Conservation (phyloP, 345 rosid species). For the Gynandropsis gynandra region DNA sequence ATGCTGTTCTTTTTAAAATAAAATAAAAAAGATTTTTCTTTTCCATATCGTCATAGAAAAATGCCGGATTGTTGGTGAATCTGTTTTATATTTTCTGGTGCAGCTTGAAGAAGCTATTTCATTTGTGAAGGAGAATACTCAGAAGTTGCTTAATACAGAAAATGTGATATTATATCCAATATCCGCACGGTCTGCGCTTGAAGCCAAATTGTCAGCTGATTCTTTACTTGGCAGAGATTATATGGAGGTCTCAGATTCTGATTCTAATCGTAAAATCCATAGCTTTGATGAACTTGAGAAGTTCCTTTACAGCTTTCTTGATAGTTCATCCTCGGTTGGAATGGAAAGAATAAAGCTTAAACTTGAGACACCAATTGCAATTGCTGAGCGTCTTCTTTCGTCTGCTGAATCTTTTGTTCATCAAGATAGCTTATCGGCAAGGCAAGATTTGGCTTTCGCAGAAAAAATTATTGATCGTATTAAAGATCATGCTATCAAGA, state of each 20-base stretch:
- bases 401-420: slow-evolving; percentile 53
- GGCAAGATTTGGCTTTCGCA: slow-evolving; percentile 53
- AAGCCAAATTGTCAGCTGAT: slow-evolving; percentile 57
- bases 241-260: slow-evolving; percentile 30
- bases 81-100: slow-evolving; percentile 22
- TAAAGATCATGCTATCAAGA: slow-evolving; percentile 42
- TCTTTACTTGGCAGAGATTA: slow-evolving; percentile 38
- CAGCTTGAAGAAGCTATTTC: slow-evolving; percentile 89
- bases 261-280: slow-evolving; percentile 41
- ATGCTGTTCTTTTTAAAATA: too few species aligned
- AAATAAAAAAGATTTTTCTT: too few species aligned
- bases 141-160: slow-evolving; percentile 69
- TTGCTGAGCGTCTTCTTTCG: slow-evolving; percentile 75
- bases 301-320: slow-evolving; percentile 72
- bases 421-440: slow-evolving; percentile 48
- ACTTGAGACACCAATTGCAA: slow-evolving; percentile 80
- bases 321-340: slow-evolving; percentile 66
- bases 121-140: slow-evolving; percentile 64
- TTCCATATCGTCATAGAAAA: slow-evolving; percentile 5
- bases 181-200: slow-evolving; percentile 80
- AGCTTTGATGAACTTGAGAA: slow-evolving; percentile 61
- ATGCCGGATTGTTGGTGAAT: slow-evolving; percentile 2
- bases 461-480: slow-evolving; percentile 48
- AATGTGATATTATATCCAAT: slow-evolving; percentile 67
- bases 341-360: slow-evolving; percentile 88